phyloP scores from a whole-genome alignment of 768 basidiomycete genomes.

The Porphyrellus cyaneotinctus region DNA sequence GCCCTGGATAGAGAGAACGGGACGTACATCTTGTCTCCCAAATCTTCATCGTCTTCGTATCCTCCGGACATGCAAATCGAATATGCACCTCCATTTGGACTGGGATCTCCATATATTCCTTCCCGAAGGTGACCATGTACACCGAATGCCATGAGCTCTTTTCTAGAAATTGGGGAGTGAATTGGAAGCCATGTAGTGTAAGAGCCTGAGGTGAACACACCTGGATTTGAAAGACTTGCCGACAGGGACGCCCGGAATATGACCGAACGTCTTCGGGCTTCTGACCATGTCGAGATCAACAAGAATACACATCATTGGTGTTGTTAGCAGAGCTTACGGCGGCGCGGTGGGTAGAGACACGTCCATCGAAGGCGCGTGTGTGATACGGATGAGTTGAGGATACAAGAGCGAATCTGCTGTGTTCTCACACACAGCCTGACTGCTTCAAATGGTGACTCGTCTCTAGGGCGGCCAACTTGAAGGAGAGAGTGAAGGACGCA shows the following conservation, averaged over 20 bases:
- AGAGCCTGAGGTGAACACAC: neutral
- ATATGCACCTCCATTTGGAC: conserved; percentile 29
- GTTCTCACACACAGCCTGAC: too few relatives aligned
- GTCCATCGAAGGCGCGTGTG: neutral
- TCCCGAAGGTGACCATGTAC: conserved; percentile 33
- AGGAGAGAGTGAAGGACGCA: too few relatives aligned
- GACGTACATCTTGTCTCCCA: conserved; percentile 36
- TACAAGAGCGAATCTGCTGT: too few relatives aligned
- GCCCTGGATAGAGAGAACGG: neutral
- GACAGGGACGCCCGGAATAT: conserved; percentile 25
- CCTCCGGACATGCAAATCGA: conserved; percentile 42
- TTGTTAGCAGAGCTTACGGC: neutral
- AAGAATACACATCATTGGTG: neutral
- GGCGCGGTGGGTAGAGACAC: neutral
- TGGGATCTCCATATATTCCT: conserved; percentile 37
- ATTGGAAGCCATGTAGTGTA: neutral
- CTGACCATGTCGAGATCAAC: conserved; percentile 4
- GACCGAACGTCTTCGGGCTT: conserved; percentile 20
- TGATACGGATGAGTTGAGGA: too few relatives aligned
- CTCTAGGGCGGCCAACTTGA: too few relatives aligned
- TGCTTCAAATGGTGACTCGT: too few relatives aligned
- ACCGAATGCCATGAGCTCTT: conserved; percentile 19
- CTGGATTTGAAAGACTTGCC: conserved; percentile 21
- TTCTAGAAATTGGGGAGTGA: conserved; percentile 11
- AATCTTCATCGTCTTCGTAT: conserved; percentile 39